Base-by-base conservation (phyloP, 1,139 yeast species). In the Debaryomycetaceae sp. region DNA sequence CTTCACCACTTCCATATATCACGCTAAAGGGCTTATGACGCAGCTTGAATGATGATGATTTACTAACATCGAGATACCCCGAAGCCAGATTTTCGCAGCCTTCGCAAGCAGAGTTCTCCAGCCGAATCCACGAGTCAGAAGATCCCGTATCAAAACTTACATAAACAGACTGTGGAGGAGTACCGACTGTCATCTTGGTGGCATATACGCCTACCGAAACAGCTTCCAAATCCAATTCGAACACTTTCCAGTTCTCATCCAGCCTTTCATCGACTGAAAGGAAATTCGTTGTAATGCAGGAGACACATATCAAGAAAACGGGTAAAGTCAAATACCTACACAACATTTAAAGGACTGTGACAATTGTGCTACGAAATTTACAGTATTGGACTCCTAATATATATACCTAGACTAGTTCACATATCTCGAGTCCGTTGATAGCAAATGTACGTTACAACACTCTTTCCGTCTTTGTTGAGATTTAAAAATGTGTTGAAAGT, bases 51-150 rank as follows among this genome's bases (percentile, higher is more conserved):
- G 44, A 14, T 5, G 43, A 31, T 9, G 48, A 45, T 14, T 13
- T 20, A 14, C 34, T 31, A 1, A 31, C 11, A 27, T 39, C 34
- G 27, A 42, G 39, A 34, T 36, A 45, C 5, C 36, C 34, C 24
- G 37, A 29, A 13, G 37, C 43, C 3, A 39, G 20, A 11, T 36
- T 29, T 23, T 36, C 24, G 24, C 45, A 42, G 20, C 17, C 33
- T 36, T 40, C 34, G 9, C 47, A 45, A 22, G 37, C 45, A 5
- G 36, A 37, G 23, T 45, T 40, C 17, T 39, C 35, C 24, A 42
- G 37, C 38, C 45, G 27, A n/a, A 45, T 36, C 48, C 48, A 45
- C n/a, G 48, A 37, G 43, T 45, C 48, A 24, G 48, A 45, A 6
- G 48, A 37, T 5, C 48, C 48, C 8, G 48, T 45, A 23, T 45